Conservation (phyloP, 371 early-diverging fungal species). For the Mucor lusitanicus region DNA sequence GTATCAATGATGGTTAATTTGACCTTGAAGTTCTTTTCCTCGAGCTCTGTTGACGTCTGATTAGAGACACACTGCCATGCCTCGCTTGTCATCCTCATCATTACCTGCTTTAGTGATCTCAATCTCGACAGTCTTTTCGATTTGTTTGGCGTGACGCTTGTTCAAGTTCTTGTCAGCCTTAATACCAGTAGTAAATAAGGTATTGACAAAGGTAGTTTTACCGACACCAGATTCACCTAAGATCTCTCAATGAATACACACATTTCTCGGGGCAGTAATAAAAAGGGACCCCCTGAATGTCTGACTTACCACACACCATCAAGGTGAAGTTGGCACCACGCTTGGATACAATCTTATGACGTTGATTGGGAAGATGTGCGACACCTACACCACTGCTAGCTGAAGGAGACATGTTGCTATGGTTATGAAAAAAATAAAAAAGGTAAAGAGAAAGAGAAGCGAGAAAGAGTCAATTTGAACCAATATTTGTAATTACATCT, state of each 20-base stretch:
- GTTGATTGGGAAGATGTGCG: constrained; percentile 96
- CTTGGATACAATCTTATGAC: constrained; percentile 89
- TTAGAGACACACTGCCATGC: not conserved
- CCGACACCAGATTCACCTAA: constrained; percentile 62
- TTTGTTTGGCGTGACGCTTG: constrained; percentile 52
- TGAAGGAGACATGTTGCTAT: constrained; percentile 41
- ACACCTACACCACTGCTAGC: constrained; percentile 80
- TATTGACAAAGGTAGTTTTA: constrained; percentile 83
- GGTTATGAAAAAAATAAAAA: not conserved
- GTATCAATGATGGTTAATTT: constrained; percentile 89
- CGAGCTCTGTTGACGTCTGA: constrained; percentile 20
- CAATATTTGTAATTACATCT: constrained; percentile 9
- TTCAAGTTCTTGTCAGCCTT: constrained; percentile 58
- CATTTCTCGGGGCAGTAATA: not conserved
- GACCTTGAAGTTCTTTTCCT: constrained; percentile 71
- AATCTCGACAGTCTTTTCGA: constrained; percentile 70
- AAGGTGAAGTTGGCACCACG: constrained; percentile 90
- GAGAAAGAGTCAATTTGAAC: not conserved
- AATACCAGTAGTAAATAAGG: constrained; percentile 68
- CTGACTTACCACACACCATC: constrained; percentile 87
- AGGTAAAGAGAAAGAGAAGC: not conserved
- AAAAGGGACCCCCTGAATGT: not conserved
- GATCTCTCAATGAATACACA: not conserved
- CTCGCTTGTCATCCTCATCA: not conserved
- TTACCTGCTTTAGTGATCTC: constrained; percentile 68